A percentile compares a stretch with the other conserved stretches of the same genome.
These are phyloP conservation scores for Linnemannia hyalina DNA, from an alignment of 192 early-diverging fungal species.

Conservation along the genomic window DNA sequence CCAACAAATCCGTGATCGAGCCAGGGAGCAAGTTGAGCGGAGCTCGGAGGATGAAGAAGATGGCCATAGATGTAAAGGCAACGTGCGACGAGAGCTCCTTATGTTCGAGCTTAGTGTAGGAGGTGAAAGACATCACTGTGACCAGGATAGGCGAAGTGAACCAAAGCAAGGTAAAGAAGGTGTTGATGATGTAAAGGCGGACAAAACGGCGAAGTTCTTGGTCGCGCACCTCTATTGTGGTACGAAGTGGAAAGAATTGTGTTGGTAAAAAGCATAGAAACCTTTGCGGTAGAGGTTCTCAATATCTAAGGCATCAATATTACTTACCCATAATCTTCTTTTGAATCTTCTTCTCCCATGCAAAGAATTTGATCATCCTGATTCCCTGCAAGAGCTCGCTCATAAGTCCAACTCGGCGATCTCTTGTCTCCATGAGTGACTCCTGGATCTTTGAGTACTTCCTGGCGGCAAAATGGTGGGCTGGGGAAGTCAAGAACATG, in stretches of 20 bases:
- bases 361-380: slow-evolving; percentile 91
- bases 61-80: slow-evolving; percentile 77
- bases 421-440: slow-evolving; percentile 69
- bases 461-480: slow-evolving; percentile 68
- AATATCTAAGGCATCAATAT: background rate
- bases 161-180: slow-evolving; percentile 51
- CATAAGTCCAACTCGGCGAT: slow-evolving; percentile 81
- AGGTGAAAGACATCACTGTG: slow-evolving; percentile 70
- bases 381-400: slow-evolving; percentile 87
- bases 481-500: slow-evolving; percentile 76
- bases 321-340: slow-evolving; percentile 72
- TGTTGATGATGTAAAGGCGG: slow-evolving; percentile 50
- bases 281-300: background rate
- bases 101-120: slow-evolving; percentile 69
- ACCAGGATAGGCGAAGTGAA: slow-evolving; percentile 68
- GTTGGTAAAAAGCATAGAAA: slow-evolving; percentile 1
- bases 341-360: slow-evolving; percentile 81
- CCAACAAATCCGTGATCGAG: slow-evolving; percentile 48
- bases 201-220: slow-evolving; percentile 55
- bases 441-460: slow-evolving; percentile 68
- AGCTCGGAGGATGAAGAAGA: slow-evolving; percentile 68
- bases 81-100: slow-evolving; percentile 71
- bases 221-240: slow-evolving; percentile 47
- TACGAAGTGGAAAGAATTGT: background rate
- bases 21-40: slow-evolving; percentile 61